Conservation (phyloP, 768 basidiomycete genomes). For the Calocera viscosa region DNA sequence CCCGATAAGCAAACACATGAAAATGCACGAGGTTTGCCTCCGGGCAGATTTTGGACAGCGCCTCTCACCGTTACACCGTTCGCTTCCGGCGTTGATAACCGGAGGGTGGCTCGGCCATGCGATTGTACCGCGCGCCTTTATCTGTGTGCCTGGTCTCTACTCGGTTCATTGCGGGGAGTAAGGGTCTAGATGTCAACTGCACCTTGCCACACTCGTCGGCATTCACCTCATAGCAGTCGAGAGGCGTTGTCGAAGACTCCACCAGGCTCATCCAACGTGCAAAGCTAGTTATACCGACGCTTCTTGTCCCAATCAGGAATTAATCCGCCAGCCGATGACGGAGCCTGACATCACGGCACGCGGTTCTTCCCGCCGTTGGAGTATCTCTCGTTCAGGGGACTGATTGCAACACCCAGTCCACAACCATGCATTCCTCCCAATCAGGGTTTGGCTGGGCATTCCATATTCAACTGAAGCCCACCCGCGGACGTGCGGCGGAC, state of each 20-base stretch:
- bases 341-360: not conserved
- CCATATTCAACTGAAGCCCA: too few species aligned
- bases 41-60: not conserved
- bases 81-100: not conserved
- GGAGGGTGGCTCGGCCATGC: not conserved
- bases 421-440: too few species aligned
- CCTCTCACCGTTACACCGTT: not conserved
- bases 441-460: too few species aligned
- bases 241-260: not conserved
- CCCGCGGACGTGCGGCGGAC: too few species aligned
- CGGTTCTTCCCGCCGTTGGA: not conserved
- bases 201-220: not conserved
- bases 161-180: not conserved
- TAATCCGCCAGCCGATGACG: not conserved
- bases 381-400: not conserved
- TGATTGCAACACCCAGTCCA: too few species aligned
- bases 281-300: not conserved
- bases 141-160: not conserved
- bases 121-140: not conserved
- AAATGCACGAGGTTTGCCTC: not conserved
- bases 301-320: not conserved
- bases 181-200: not conserved
- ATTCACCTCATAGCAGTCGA: not conserved
- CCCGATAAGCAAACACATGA: not conserved
- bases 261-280: not conserved